Conservation (phyloP, 331 rosid species). For the Quercus phellos region DNA sequence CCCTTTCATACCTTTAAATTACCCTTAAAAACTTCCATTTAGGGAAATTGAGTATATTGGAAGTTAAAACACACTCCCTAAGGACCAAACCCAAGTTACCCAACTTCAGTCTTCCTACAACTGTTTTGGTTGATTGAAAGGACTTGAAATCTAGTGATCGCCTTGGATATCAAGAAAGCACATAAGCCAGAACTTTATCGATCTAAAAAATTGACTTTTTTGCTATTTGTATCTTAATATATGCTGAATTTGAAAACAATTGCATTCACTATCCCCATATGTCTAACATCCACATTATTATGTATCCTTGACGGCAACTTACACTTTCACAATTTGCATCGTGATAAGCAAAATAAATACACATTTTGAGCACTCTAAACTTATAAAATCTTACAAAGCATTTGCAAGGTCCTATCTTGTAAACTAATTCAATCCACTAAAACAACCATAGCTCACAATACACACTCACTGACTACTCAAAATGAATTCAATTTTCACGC, state of each 20-base stretch:
- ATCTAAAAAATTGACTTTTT: neutral
- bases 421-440: no score
- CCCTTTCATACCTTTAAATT: no score
- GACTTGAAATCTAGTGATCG: neutral
- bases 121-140: neutral
- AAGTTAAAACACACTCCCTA: no score
- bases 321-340: neutral
- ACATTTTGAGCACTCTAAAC: neutral
- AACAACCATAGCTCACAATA: no score
- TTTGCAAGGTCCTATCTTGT: no score
- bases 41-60: no score
- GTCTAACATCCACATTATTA: neutral
- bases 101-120: neutral
- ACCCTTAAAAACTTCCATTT: no score
- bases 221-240: no score
- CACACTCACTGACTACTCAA: neutral
- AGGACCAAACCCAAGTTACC: neutral
- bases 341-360: neutral
- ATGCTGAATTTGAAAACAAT: neutral
- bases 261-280: neutral
- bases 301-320: neutral
- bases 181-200: neutral
- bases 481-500: neutral
- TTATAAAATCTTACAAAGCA: no score
- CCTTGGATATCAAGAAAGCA: neutral